phyloP scores from a whole-genome alignment of 148 eudicot species.

The Fallopia convolvulus region DNA sequence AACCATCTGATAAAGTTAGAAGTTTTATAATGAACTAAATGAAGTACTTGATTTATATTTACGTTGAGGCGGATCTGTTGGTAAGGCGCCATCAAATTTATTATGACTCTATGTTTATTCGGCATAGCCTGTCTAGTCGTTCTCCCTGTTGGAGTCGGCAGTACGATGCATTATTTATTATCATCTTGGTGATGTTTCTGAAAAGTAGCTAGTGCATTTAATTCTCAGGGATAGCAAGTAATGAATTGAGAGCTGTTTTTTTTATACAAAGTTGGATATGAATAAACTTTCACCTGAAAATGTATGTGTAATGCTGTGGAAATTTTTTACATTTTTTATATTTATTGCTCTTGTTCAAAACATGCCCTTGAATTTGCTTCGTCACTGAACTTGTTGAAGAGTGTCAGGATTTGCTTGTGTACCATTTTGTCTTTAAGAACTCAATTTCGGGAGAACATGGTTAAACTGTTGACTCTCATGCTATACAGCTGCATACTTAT shows the following conservation, averaged over 20 bases:
- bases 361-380: not conserved
- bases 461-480: not conserved
- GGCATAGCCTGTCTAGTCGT: not conserved
- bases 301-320: not conserved
- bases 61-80: not conserved
- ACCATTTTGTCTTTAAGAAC: not conserved
- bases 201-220: not conserved
- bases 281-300: not conserved
- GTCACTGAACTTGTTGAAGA: not conserved
- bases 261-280: not conserved
- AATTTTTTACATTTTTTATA: not conserved
- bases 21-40: not conserved
- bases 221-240: not conserved
- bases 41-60: not conserved
- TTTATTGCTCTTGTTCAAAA: not conserved
- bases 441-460: not conserved
- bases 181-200: not conserved
- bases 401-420: not conserved
- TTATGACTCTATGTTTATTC: not conserved
- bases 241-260: too few species aligned
- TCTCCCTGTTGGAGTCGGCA: not conserved
- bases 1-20: not conserved
- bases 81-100: not conserved
- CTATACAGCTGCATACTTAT: not conserved
- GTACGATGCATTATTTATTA: not conserved